Base-by-base conservation (phyloP, 2,329 filamentous ascomycete genomes). In the Sclerotinia spermophila region DNA sequence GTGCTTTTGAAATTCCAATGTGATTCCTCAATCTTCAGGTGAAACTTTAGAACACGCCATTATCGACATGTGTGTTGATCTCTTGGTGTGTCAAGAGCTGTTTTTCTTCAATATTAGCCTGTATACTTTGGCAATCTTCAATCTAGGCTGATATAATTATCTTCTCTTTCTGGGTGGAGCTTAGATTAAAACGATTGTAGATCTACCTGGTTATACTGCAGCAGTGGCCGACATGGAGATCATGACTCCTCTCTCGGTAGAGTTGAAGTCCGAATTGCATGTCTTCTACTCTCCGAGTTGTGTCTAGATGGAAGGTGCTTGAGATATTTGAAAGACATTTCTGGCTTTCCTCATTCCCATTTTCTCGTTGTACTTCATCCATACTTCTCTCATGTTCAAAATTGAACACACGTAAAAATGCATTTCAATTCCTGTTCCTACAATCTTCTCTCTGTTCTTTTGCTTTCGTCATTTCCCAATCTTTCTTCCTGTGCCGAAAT, bases 161-260 rank as follows among this genome's bases (percentile, higher is more conserved):
- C 27, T 45, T 48, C 21, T 48, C 19, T 19, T 45, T 19, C 33
- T 44, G 27, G 19, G 13, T 62, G 30, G 42, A 45, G 44, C 42
- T 45, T 45, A n/a, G 40, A 35, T 45, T 35, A 24, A n/a, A 11
- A 48, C 11, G 10, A 44, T n/a, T 19, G 19, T 62, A 35, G 59
- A 45, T 62, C 27, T 62, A 21, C 59, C 27, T 27, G 27, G 11
- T 6, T 8, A 27, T 61, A 44, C 11, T 15, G 24, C 19, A 33
- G 60, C 21, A 64, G 21, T 64, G 60, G 27, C 42, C 30, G 10
- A 38, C 3, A 8, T 48, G 33, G 21, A 64, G 13, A 44, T 38
- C 42, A 24, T 56, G 6, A 42, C 64, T 56, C 64, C 48, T 67
- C 64, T 56, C 27, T 67, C 64, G 64, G 48, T 67, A 35, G 21